Evolutionary conservation across 2,329 filamentous ascomycete species (phyloP).

Genomic region (Cylindrodendrum hubeiense): DNA sequence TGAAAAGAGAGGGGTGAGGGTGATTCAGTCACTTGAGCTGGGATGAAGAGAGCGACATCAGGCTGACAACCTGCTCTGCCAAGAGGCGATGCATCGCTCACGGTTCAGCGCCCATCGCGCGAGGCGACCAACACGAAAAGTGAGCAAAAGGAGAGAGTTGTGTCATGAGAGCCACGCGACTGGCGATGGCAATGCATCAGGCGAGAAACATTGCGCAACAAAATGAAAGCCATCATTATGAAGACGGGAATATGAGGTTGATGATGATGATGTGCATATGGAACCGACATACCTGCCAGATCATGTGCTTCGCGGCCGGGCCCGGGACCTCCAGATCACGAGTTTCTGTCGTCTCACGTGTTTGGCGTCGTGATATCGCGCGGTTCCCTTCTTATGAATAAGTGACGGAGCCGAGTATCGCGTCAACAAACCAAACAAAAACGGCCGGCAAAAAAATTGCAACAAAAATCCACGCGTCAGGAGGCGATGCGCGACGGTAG

Average conservation of each 20-base stretch:
- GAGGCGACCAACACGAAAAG: slow-evolving; percentile 11
- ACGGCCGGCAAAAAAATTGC: slow-evolving; percentile 20
- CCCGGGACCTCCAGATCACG: slow-evolving; percentile 55
- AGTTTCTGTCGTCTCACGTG: slow-evolving; percentile 59
- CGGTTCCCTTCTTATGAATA: slow-evolving; percentile 46
- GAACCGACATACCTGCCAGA: slow-evolving; percentile 58
- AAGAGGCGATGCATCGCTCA: slow-evolving; percentile 11
- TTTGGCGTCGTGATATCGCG: slow-evolving; percentile 63
- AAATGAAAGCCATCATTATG: slow-evolving; percentile 18
- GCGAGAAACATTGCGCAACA: neutral
- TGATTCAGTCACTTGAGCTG: slow-evolving; percentile 43
- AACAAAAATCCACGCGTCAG: slow-evolving; percentile 32
- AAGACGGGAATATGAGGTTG: slow-evolving; percentile 15
- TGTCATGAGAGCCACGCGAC: slow-evolving; percentile 19
- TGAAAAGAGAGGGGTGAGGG: slow-evolving; percentile 19
- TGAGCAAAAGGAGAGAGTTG: slow-evolving; percentile 8
- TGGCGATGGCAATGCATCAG: neutral
- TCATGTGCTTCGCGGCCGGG: slow-evolving; percentile 56
- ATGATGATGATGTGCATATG: slow-evolving; percentile 33
- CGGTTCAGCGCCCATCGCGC: slow-evolving; percentile 6
- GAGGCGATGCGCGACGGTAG: slow-evolving; percentile 18
- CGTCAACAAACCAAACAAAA: slow-evolving; percentile 31
- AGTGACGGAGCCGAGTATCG: slow-evolving; percentile 40
- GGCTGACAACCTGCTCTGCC: slow-evolving; percentile 5
- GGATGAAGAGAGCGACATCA: slow-evolving; percentile 16